Percentiles rank a stretch among this genome's conserved stretches.
These are phyloP conservation scores for Chalaropsis thielavioides DNA, from an alignment of 2,329 filamentous ascomycete genomes.

Conservation along the genomic window DNA sequence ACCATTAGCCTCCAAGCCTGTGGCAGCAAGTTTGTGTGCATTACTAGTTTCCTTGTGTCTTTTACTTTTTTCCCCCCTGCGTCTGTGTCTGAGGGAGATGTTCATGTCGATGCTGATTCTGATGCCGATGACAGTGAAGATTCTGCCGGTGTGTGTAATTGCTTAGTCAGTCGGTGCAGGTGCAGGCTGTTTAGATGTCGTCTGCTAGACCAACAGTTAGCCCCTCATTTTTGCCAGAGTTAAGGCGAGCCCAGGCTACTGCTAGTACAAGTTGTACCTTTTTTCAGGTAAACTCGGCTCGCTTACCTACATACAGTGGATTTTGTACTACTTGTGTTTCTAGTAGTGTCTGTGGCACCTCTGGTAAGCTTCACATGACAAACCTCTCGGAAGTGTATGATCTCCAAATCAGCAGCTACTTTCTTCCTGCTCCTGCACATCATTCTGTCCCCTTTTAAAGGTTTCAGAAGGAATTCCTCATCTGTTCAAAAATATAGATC, in stretches of 20 bases:
- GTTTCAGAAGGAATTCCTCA: not conserved
- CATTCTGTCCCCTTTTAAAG: not conserved
- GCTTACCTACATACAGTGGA: not conserved
- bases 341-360: not conserved
- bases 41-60: not conserved
- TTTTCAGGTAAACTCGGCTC: not conserved
- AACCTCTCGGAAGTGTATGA: not conserved
- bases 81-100: not conserved
- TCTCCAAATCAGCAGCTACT: not conserved
- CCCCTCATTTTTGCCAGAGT: too few species aligned
- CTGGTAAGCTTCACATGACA: not conserved
- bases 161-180: not conserved
- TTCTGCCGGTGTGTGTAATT: not conserved
- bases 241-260: too few species aligned
- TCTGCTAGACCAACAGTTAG: too few species aligned
- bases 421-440: not conserved
- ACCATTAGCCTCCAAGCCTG: not conserved
- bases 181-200: too few species aligned
- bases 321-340: constrained; percentile 2
- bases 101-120: not conserved
- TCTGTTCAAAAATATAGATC: not conserved
- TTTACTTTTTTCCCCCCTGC: not conserved
- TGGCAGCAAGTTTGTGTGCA: not conserved
- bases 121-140: not conserved
- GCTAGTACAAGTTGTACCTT: not conserved